These are phyloP conservation scores for Brassica nigra DNA, from an alignment of 345 rosid genomes.

Conservation along the genomic window DNA sequence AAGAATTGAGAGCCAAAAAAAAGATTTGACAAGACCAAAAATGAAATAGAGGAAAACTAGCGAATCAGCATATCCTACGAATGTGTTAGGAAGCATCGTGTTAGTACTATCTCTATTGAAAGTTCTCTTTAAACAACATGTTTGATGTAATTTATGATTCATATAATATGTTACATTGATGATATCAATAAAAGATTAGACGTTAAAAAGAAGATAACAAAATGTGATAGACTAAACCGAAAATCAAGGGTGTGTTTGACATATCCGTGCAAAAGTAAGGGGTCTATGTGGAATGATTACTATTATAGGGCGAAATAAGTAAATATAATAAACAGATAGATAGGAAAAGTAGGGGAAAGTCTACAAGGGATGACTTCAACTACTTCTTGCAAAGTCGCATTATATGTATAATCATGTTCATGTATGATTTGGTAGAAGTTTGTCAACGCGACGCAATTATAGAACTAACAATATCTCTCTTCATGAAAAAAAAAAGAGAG, in stretches of 20 bases:
- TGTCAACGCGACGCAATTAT: conserved; percentile 29
- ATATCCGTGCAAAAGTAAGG: not conserved
- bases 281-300: not conserved
- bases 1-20: too few species aligned
- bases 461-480: conserved; percentile 5
- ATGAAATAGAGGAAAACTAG: too few species aligned
- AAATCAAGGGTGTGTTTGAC: not conserved
- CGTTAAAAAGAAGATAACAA: not conserved
- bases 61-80: too few species aligned
- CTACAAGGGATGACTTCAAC: conserved; percentile 29
- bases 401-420: conserved; percentile 24
- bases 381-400: not conserved
- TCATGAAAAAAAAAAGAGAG: not conserved
- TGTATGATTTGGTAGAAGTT: not conserved
- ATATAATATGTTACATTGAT: too few species aligned
- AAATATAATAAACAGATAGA: not conserved
- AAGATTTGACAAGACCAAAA: too few species aligned
- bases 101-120: too few species aligned
- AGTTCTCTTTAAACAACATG: too few species aligned
- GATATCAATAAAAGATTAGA: too few species aligned
- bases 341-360: not conserved
- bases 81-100: too few species aligned
- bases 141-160: too few species aligned
- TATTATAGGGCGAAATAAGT: not conserved
- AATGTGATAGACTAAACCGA: not conserved